phyloP scores from a whole-genome alignment of 805 yeast species.

The Candida montana region DNA sequence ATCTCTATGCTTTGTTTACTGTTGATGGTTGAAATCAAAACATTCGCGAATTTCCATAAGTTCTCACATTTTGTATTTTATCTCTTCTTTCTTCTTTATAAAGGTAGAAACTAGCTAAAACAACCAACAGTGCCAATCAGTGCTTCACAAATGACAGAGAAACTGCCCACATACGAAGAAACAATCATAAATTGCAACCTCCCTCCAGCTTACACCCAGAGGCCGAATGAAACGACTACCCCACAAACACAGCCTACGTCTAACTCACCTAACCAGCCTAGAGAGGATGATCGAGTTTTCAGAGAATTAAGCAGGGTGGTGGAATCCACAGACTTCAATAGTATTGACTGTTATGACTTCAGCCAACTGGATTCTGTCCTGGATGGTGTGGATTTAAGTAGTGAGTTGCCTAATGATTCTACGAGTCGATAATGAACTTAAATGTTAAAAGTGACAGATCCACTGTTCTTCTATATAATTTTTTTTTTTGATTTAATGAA shows the following conservation, averaged over 20 bases:
- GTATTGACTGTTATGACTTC: constrained; percentile 17
- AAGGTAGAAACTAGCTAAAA: background rate
- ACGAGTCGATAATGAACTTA: too few species aligned
- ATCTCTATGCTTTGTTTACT: constrained; percentile 5
- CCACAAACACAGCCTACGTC: background rate
- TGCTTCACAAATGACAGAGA: constrained; percentile 2
- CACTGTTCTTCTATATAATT: background rate
- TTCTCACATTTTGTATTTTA: too few species aligned
- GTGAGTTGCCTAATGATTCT: background rate
- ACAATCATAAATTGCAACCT: constrained; percentile 3
- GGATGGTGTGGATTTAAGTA: constrained; percentile 8
- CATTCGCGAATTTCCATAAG: background rate
- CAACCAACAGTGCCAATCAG: too few species aligned
- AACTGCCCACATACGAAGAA: constrained; percentile 13
- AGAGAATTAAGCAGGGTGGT: constrained; percentile 11
- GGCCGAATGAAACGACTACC: background rate
- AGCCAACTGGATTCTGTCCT: constrained; percentile 8
- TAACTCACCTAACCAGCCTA: background rate
- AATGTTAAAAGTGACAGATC: background rate
- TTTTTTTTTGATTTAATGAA: too few species aligned
- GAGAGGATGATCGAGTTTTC: constrained; percentile 7
- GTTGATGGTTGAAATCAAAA: background rate
- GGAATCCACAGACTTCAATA: constrained; percentile 13
- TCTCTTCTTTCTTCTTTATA: too few species aligned
- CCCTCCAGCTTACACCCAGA: constrained; percentile 1